Evolutionary conservation across 169 alveolate genomes (phyloP).

Genomic region (Cyclospora cayetanensis): DNA sequence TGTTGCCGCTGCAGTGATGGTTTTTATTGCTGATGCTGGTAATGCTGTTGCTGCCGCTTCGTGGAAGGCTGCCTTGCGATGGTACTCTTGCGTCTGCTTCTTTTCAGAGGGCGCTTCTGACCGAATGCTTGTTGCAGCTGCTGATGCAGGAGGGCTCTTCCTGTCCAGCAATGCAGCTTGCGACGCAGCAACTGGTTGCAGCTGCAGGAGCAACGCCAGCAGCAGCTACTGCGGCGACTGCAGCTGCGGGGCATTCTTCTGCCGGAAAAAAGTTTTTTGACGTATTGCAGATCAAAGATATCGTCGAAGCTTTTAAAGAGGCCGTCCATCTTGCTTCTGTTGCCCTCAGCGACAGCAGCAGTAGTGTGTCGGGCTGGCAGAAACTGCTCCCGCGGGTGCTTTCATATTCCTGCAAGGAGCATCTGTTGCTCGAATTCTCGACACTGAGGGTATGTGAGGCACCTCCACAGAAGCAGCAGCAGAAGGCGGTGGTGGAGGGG

Average conservation of each 20-base stretch:
- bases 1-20: slow-evolving; percentile 38
- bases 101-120: slow-evolving; percentile 29
- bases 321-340: slow-evolving; percentile 37
- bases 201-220: slow-evolving; percentile 44
- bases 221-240: slow-evolving; percentile 1
- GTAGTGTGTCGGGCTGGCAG: slow-evolving; percentile 12
- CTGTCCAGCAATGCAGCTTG: slow-evolving; percentile 9
- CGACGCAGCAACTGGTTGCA: slow-evolving; percentile 27
- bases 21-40: background rate
- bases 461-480: slow-evolving; percentile 45
- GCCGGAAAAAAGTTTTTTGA: background rate
- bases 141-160: slow-evolving; percentile 40
- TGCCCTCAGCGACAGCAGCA: slow-evolving; percentile 27
- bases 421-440: background rate
- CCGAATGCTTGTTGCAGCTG: slow-evolving; percentile 58
- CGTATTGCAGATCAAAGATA: background rate
- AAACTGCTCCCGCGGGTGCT: slow-evolving; percentile 42
- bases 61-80: background rate
- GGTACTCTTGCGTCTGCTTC: background rate
- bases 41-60: background rate
- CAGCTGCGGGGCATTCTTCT: background rate
- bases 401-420: background rate
- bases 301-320: slow-evolving; percentile 15
- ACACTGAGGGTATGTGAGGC: background rate
- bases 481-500: slow-evolving; percentile 6